phyloP scores from a whole-genome alignment of 179 eudicot genomes.

The Spergularia azorica region DNA sequence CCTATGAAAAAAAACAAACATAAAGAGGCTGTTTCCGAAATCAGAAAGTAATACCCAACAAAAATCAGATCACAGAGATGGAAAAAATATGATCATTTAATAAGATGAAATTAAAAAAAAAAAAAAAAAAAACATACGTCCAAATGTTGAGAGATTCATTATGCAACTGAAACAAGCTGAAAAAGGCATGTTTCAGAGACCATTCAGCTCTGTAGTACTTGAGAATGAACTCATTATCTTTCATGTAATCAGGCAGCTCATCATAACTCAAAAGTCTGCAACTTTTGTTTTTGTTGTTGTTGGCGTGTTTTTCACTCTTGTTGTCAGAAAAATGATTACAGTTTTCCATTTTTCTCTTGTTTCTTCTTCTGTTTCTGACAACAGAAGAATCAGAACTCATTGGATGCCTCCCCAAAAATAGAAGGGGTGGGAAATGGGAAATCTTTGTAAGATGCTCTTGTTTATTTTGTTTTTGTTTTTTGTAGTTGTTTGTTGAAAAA shows the following conservation, averaged over 20 bases:
- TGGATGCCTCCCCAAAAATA: background rate
- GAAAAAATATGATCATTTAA: background rate
- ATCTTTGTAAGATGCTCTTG: background rate
- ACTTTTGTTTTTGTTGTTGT: conserved; percentile 7
- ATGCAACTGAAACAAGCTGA: conserved; percentile 88
- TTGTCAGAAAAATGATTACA: background rate
- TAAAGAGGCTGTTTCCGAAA: no score
- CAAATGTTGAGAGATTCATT: conserved; percentile 92
- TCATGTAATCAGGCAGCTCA: conserved; percentile 88
- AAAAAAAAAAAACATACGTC: conserved; percentile 63
- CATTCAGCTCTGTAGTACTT: conserved; percentile 82
- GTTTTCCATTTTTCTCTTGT: conserved; percentile 27
- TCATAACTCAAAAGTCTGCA: conserved; percentile 36
- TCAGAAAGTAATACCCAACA: background rate
- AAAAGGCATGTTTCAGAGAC: conserved; percentile 69
- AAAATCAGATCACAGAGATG: background rate
- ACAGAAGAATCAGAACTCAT: conserved; percentile 13
- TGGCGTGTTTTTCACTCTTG: background rate
- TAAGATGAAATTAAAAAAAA: background rate
- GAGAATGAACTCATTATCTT: conserved; percentile 81
- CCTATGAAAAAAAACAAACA: no score
- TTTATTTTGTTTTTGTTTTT: background rate
- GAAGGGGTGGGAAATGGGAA: no score
- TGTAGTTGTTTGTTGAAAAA: background rate
- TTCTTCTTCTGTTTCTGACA: conserved; percentile 27